Evolutionary conservation across 495 filamentous ascomycete genomes (phyloP), one percentile per base, ranked within the genome.

Genomic region (Talaromyces thailandensis): DNA sequence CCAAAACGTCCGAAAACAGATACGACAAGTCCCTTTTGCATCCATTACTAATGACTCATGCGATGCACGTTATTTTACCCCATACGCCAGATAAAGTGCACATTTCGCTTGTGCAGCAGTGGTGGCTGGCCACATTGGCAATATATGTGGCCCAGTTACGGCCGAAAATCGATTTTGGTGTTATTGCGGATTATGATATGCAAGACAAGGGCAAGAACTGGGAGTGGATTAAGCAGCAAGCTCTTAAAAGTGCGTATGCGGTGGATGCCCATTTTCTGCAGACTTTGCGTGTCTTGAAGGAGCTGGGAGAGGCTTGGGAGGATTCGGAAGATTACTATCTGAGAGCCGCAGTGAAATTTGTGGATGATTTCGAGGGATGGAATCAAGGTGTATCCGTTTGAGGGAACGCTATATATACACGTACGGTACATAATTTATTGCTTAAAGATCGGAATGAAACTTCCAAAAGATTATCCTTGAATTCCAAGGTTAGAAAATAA

Each of bases 11-110:
- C 18, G 59, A 62, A 3, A 66, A 71, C 29, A 70, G 77, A 21
- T 94, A 91, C 72, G 91, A 96, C 71, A 96, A 96, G 75, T 96
- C 92, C 75, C 66, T 92, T 61, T 84, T 88, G 14, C 91, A 96
- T 66, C 65, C 91, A 11, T 76, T 98, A 31, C 95, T 91, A 0
- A 86, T 89, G 31, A 91, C 86, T 63, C 92, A 98, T 70, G 94
- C 94, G 0, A 85, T 96, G 6, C 83, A 94, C 1, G 88, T 94
- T 26, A 70, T 98, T 8, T 79, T 98, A 2, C 94, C 94, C 0
- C 69, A 90, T 6, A 79, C 96, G 14, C 93, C 92, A 0, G 70
- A 79, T 4, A 83, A 84, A 66, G 90, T 84, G 63, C 92, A 94
- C 64, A 68, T 91, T 40, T 76, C 76, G 18, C 74, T 98, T 18